These are phyloP conservation scores for Ceratobasidium sp. DNA, from an alignment of 1,284 basidiomycete genomes.

Conservation along the genomic window DNA sequence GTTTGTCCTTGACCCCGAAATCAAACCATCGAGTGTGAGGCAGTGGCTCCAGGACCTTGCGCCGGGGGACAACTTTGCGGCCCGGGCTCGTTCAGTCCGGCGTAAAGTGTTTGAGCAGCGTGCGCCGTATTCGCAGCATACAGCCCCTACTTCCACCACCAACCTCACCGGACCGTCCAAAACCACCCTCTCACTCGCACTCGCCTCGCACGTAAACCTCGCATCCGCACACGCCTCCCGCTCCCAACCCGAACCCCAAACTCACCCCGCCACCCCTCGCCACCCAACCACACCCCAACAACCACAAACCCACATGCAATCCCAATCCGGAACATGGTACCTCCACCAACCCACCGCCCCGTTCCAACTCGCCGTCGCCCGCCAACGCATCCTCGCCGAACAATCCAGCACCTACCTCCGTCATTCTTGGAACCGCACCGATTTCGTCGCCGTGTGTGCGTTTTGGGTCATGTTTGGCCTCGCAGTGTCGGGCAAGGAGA, in stretches of 20 bases:
- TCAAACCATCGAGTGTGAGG: slow-evolving; percentile 48
- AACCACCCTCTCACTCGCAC: slow-evolving; percentile 22
- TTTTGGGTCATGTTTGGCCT: slow-evolving; percentile 81
- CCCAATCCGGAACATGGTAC: slow-evolving; percentile 23
- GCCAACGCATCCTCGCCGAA: slow-evolving; percentile 62
- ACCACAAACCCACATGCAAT: slow-evolving; percentile 33
- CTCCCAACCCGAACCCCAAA: slow-evolving; percentile 1
- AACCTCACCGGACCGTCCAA: slow-evolving; percentile 10
- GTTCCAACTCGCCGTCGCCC: slow-evolving; percentile 67
- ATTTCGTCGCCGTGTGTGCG: slow-evolving; percentile 80
- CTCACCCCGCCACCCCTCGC: slow-evolving; percentile 7
- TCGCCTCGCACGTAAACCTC: slow-evolving; percentile 23
- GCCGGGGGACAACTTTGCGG: slow-evolving; percentile 33
- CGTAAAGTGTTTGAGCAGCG: slow-evolving; percentile 34
- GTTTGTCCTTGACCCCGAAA: slow-evolving; percentile 86
- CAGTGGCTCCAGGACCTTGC: slow-evolving; percentile 31
- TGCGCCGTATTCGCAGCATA: slow-evolving; percentile 12
- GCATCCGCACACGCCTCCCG: slow-evolving; percentile 26
- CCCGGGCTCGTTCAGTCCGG: slow-evolving; percentile 28
- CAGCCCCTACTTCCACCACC: slow-evolving; percentile 10
- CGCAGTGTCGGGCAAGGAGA: slow-evolving; percentile 70
- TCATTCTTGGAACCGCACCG: slow-evolving; percentile 93
- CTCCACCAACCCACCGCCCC: slow-evolving; percentile 57
- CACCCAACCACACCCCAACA: slow-evolving; percentile 22
- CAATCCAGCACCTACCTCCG: slow-evolving; percentile 76